Conservation (phyloP, 331 rosid species). For the Phaseolus coccineus region DNA sequence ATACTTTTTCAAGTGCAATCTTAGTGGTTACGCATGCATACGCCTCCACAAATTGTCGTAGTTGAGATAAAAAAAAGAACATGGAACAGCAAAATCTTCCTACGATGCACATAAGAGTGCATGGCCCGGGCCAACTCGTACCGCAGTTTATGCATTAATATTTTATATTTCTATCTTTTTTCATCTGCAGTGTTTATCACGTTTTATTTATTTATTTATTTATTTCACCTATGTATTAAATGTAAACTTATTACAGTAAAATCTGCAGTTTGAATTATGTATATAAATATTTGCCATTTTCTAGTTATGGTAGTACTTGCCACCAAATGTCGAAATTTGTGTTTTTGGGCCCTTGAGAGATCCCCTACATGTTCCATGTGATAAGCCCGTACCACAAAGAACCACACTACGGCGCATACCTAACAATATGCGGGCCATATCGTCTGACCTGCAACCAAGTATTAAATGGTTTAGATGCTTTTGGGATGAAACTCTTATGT, state of each 20-base stretch:
- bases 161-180: no score
- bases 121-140: no score
- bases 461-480: neutral
- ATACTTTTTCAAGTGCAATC: no score
- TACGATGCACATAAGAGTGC: no score
- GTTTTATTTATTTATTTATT: no score
- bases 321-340: neutral
- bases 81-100: no score
- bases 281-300: neutral
- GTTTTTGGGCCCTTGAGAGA: neutral
- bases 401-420: neutral
- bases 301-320: neutral
- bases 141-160: no score
- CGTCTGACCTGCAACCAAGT: neutral
- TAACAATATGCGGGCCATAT: conserved; percentile 7
- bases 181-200: no score
- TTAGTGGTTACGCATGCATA: no score
- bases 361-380: neutral
- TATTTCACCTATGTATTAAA: neutral
- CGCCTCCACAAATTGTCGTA: no score
- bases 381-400: conserved; percentile 10
- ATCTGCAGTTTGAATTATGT: neutral
- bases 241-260: neutral
- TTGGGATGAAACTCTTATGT: neutral
- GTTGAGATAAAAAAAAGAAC: no score